Conservation (phyloP, 2,329 filamentous ascomycete species). For the Monilinia fructigena region DNA sequence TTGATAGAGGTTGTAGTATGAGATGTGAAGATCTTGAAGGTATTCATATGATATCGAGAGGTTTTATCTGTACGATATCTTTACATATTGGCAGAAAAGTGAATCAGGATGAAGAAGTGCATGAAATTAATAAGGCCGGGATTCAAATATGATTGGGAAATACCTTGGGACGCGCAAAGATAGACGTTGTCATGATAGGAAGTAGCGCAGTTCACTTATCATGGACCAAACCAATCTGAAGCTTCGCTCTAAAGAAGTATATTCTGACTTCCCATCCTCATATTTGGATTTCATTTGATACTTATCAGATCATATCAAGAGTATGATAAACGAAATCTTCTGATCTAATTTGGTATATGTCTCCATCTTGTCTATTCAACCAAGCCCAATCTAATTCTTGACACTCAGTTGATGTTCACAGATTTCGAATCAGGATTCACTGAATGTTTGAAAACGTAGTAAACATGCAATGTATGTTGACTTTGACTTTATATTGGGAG, state of each 20-base stretch:
- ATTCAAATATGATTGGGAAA: background rate
- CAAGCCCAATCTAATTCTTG: too few relatives aligned
- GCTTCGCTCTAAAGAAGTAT: background rate
- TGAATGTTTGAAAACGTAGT: too few relatives aligned
- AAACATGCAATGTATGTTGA: too few relatives aligned
- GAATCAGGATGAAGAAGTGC: background rate
- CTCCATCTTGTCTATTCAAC: too few relatives aligned
- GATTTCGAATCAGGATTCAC: too few relatives aligned
- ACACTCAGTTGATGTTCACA: too few relatives aligned
- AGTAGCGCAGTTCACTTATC: conserved; percentile 9
- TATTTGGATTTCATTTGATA: background rate
- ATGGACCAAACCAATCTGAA: background rate
- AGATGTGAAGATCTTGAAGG: conserved; percentile 1
- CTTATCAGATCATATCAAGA: background rate
- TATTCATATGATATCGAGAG: background rate
- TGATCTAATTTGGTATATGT: background rate
- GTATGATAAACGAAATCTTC: background rate
- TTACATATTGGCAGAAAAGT: background rate
- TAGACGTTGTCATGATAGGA: background rate
- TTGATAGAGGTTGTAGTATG: background rate
- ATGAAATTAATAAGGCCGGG: background rate
- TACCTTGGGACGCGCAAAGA: background rate
- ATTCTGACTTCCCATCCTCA: background rate
- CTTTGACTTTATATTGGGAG: too few relatives aligned
- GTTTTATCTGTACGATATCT: background rate